Conservation (phyloP, 2,329 filamentous ascomycete genomes). For the Magnaporthiopsis incrustans region DNA sequence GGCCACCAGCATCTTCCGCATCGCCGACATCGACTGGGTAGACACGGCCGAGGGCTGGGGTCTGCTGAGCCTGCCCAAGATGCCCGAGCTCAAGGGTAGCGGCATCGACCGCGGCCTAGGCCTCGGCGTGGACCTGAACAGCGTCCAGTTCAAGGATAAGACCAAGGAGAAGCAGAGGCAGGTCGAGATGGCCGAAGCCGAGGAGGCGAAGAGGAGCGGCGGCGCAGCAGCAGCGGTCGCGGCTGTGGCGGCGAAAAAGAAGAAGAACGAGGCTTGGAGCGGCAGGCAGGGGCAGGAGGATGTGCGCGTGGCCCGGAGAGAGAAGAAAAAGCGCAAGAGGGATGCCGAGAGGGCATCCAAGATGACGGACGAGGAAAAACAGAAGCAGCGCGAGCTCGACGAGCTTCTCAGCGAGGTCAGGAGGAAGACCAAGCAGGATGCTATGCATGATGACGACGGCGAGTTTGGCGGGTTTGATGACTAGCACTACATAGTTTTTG, state of each 20-base stretch:
- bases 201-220: conserved; percentile 29
- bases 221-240: conserved; percentile 31
- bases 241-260: conserved; percentile 34
- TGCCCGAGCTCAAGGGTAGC: conserved; percentile 73
- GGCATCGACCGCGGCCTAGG: conserved; percentile 62
- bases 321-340: conserved; percentile 29
- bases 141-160: conserved; percentile 65
- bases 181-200: conserved; percentile 43
- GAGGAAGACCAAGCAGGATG: conserved; percentile 39
- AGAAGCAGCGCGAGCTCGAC: conserved; percentile 54
- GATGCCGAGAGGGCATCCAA: conserved; percentile 54
- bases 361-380: conserved; percentile 65
- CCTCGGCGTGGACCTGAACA: conserved; percentile 57
- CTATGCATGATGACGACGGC: conserved; percentile 37
- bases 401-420: conserved; percentile 58
- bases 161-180: conserved; percentile 57
- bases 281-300: conserved; percentile 60
- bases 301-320: conserved; percentile 34
- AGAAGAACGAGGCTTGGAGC: conserved; percentile 65
- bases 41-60: conserved; percentile 79
- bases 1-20: conserved; percentile 82
- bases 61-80: conserved; percentile 76
- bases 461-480: conserved; percentile 55
- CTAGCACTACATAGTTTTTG: conserved; percentile 14
- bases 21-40: conserved; percentile 75